Evolutionary conservation across 1,139 yeast species (phyloP).

Genomic region (Arxiozyma bovina): DNA sequence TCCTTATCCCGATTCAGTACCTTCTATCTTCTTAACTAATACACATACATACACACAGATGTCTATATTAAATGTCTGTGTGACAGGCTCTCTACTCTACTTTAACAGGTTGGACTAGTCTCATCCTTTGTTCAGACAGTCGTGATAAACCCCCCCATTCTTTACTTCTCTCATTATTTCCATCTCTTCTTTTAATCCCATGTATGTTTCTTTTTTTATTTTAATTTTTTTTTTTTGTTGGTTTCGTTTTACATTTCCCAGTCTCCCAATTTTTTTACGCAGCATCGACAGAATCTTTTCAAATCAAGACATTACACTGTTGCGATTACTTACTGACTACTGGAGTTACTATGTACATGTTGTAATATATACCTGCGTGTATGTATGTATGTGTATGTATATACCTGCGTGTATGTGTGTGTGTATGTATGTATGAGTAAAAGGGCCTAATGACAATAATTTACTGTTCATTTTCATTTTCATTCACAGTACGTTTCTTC

Average conservation of each 20-base stretch:
- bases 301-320: too few species aligned
- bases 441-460: not conserved
- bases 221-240: too few species aligned
- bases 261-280: too few species aligned
- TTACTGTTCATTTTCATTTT: not conserved
- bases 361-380: not conserved
- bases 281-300: too few species aligned
- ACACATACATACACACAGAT: not conserved
- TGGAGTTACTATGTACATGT: not conserved
- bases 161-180: too few species aligned
- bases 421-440: not conserved
- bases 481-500: constrained; percentile 12
- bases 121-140: not conserved
- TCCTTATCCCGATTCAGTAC: not conserved
- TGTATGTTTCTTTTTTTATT: too few species aligned
- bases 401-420: not conserved
- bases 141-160: not conserved
- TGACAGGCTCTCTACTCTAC: too few species aligned
- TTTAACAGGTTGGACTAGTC: not conserved
- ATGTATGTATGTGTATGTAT: not conserved
- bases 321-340: not conserved
- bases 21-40: too few species aligned
- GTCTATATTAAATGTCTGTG: too few species aligned
- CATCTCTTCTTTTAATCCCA: too few species aligned
- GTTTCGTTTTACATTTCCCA: too few species aligned